phyloP scores from a whole-genome alignment of 805 yeast genomes.

The Lachancea lanzarotensis region DNA sequence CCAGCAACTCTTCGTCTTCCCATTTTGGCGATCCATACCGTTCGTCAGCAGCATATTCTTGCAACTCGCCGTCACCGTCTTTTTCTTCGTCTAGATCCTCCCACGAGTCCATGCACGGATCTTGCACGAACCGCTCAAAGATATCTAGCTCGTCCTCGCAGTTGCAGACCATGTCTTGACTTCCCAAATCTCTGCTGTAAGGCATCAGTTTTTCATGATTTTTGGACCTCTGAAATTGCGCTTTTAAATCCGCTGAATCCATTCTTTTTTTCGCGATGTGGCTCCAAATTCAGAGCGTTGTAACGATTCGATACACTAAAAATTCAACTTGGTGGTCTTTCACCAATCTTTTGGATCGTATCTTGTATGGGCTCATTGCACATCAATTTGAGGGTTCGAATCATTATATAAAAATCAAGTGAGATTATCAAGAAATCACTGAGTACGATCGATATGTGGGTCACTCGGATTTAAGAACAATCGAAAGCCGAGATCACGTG shows the following conservation, averaged over 20 bases:
- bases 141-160: constrained; percentile 13
- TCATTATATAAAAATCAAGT: no score
- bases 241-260: neutral
- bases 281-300: no score
- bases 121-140: constrained; percentile 26
- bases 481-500: no score
- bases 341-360: no score
- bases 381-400: no score
- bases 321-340: no score
- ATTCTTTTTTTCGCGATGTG: neutral
- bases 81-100: constrained; percentile 16
- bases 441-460: no score
- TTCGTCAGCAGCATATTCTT: constrained; percentile 12
- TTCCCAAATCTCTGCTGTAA: neutral
- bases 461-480: no score
- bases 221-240: constrained; percentile 1
- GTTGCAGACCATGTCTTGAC: constrained; percentile 1
- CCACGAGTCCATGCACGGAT: constrained; percentile 25
- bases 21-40: constrained; percentile 10
- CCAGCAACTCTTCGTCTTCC: constrained; percentile 14
- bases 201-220: neutral
- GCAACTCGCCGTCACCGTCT: constrained; percentile 11
- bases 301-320: no score
- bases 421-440: no score
- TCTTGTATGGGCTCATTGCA: no score